Base-by-base conservation (phyloP, 306 rosid genomes). In the Corylus americana region DNA sequence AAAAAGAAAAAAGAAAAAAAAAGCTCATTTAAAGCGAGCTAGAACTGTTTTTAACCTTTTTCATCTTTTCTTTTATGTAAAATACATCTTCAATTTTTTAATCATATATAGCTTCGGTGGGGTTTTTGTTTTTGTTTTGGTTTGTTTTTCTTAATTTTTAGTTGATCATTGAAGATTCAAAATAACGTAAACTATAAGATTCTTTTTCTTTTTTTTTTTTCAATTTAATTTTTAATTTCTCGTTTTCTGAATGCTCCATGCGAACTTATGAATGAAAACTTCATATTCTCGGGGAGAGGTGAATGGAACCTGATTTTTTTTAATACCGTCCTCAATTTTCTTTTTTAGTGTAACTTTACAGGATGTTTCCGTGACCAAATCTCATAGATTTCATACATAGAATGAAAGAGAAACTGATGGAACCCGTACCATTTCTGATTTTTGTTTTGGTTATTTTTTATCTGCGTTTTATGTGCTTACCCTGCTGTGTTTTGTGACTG, bases 401-500 rank as follows among this genome's bases (percentile, higher is more conserved):
- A 37, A 64, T 37, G 44, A 8, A 14, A 35, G 18, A 37, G 22
- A 63, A 31, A 31, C 4, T 31, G 45, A 31, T 35, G 71, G 25
- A 16, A 17, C 11, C 1, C 47, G 4, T 17, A 16, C 6, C 47
- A 22, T 78, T 8, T 59, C 59, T 16, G 45, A 42, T 25, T 14
- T 18, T 57, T 57, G 37, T 31, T 17, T 27, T 17, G 25, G 7
- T 20, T 16, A 53, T 7, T 5, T 37, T 53, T 51, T 8, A 8
- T 22, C n/a, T 25, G 53, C 6, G 6, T 70, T 70, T 12, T 48
- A 57, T 50, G 12, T 77, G 59, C 76, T 83, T 47, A 75, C 71
- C n/a, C 17, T 22, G 53, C 17, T 22, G 53, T 42, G 42, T 58
- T 70, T 61, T 61, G 55, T 83, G 83, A 71, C 77, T 76, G 81